phyloP scores from a whole-genome alignment of 2,329 filamentous ascomycete species.

The Fusarium paranaense region DNA sequence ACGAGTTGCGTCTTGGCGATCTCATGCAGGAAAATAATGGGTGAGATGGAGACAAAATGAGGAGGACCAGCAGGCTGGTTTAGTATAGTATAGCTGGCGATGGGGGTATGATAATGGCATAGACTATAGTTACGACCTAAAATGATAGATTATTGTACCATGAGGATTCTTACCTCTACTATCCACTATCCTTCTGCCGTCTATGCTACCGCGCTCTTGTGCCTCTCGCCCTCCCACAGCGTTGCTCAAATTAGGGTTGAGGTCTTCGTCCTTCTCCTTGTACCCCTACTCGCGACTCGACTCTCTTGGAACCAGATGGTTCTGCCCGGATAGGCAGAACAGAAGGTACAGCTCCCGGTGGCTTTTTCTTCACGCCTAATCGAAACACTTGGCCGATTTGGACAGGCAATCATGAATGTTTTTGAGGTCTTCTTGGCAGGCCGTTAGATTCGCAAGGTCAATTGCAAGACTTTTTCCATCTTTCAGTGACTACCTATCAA shows the following conservation, averaged over 20 bases:
- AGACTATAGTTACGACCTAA: background rate
- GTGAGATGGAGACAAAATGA: background rate
- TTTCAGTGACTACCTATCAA: background rate
- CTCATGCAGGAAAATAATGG: background rate
- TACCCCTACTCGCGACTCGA: too few relatives aligned
- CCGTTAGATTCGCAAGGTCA: too few relatives aligned
- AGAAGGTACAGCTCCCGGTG: too few relatives aligned
- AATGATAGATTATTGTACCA: background rate
- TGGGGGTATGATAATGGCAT: background rate
- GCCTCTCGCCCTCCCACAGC: too few relatives aligned
- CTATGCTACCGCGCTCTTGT: background rate
- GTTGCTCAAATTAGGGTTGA: background rate
- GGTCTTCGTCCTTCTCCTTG: background rate
- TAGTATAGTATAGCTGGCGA: background rate
- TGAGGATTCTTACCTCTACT: background rate
- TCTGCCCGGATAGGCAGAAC: too few relatives aligned
- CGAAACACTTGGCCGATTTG: too few relatives aligned
- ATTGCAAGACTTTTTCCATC: too few relatives aligned
- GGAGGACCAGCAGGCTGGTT: background rate
- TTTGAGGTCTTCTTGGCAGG: too few relatives aligned
- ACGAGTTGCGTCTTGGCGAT: background rate
- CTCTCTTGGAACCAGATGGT: too few relatives aligned
- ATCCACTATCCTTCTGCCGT: background rate
- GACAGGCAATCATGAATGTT: too few relatives aligned
- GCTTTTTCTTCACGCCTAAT: too few relatives aligned